A percentile compares a stretch with the other conserved stretches of the same genome.
These are phyloP conservation scores for Annulohypoxylon nitens DNA, from an alignment of 495 filamentous ascomycete species.

Conservation along the genomic window DNA sequence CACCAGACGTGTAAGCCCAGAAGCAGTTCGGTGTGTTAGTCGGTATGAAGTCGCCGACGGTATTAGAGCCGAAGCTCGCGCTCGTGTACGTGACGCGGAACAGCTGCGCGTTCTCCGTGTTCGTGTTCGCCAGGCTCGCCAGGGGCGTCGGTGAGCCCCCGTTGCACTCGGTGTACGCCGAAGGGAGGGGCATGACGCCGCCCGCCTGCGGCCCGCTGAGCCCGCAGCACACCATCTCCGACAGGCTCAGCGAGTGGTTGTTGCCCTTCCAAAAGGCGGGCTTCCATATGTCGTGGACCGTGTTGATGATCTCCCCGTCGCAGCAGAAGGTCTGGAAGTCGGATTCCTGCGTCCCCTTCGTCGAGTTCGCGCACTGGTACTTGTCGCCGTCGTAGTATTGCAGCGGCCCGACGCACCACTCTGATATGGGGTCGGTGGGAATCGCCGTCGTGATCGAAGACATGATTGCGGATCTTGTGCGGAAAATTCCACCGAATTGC, in stretches of 20 bases:
- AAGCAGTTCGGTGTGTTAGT: conserved; percentile 29
- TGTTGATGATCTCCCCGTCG: conserved; percentile 38
- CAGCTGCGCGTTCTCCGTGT: conserved; percentile 31
- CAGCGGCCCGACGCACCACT: conserved; percentile 17
- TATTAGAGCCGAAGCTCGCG: conserved; percentile 27
- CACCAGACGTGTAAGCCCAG: conserved; percentile 32
- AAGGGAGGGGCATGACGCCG: conserved; percentile 6
- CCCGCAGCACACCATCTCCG: conserved; percentile 41
- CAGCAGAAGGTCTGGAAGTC: conserved; percentile 47
- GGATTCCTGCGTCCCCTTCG: conserved; percentile 1
- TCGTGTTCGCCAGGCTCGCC: conserved; percentile 34
- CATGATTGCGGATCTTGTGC: conserved; percentile 8
- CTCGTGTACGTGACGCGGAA: conserved; percentile 36
- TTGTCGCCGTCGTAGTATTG: conserved; percentile 9
- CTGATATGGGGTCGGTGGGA: conserved; percentile 26
- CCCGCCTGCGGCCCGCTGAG: conserved; percentile 12
- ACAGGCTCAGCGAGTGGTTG: conserved; percentile 26
- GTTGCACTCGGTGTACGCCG: conserved; percentile 18
- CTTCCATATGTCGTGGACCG: conserved; percentile 28
- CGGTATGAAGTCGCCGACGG: conserved; percentile 28
- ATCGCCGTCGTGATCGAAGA: conserved; percentile 37
- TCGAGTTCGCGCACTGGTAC: conserved; percentile 28
- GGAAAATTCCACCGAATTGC: not conserved
- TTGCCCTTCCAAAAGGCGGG: not conserved
- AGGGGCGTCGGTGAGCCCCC: conserved; percentile 33